Evolutionary conservation across 2,329 filamentous ascomycete species (phyloP).

Genomic region (Penicillium sp.): DNA sequence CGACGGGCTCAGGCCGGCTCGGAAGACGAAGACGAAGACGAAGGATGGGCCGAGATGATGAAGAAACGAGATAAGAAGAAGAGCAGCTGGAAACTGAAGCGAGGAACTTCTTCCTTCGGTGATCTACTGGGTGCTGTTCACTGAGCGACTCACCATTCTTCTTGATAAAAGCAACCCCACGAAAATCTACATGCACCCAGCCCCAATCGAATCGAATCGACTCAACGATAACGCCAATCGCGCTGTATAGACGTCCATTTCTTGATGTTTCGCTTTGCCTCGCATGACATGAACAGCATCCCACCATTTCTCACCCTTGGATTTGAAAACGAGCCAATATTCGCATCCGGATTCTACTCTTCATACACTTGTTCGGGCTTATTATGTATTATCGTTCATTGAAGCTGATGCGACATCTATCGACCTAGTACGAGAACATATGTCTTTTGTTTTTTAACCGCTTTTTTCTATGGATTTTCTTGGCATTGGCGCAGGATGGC

Average conservation of each 20-base stretch:
- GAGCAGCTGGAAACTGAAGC: constrained; percentile 51
- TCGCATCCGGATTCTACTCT: no score
- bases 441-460: background rate
- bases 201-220: background rate
- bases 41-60: constrained; percentile 57
- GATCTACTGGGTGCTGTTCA: constrained; percentile 45
- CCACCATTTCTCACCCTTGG: no score
- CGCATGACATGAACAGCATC: no score
- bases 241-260: constrained; percentile 22
- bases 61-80: constrained; percentile 55
- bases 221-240: background rate
- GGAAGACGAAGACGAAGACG: constrained; percentile 55
- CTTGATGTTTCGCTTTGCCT: no score
- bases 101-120: constrained; percentile 39
- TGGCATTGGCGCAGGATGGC: constrained; percentile 27
- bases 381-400: background rate
- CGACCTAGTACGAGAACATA: background rate
- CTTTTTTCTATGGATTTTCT: constrained; percentile 13
- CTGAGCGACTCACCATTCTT: constrained; percentile 18
- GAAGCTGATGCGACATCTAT: background rate
- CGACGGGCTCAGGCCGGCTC: constrained; percentile 23
- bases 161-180: background rate
- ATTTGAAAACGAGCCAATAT: no score
- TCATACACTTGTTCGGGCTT: background rate
- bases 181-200: background rate